Base-by-base conservation (phyloP, 805 yeast species). In the Nakazawaea wyomingensis region DNA sequence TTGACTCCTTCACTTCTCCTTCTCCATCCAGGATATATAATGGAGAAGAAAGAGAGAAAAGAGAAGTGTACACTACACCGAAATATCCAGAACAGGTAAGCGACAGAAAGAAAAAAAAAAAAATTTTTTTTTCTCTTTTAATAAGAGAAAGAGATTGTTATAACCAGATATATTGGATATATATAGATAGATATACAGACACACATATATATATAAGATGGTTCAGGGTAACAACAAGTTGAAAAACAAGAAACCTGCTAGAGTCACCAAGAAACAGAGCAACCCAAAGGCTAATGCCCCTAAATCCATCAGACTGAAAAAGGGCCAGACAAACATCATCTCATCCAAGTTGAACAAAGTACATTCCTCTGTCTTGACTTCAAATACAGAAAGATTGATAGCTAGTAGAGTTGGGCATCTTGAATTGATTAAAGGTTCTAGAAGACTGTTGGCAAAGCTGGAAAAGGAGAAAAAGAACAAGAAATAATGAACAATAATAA, bases 401-500 rank as follows among this genome's bases (percentile, higher is more conserved):
- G 82, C 97, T 2, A 73, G 95, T 44, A 76, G 91, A 60, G 97
- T 91, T 6, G 99, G 99, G 20, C 98, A 91, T 62, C 72, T 91
- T 54, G 99, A 91, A 65, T 60, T 91, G 31, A 68, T 91, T 50
- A 89, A 86, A 62, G 99, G 99, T 13, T 81, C 93, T 6, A 80
- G 97, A 69, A 78, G 95, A 65, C 78, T 85, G 54, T 46, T 86
- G 14, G 96, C 87, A 58, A 85, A 76, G 58, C 68, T 61, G 14
- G 76, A 69, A 50, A 78, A 76, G 60, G 56, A 54, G 37, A 8
- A n/a, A 65, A 71, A 40, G 43, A 50, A 48, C 43, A 37, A 48
- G 49, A 47, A 46, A 32, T 11, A 24, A 24, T n/a, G n/a, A n/a
- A n/a, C n/a, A n/a, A n/a, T n/a, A n/a, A n/a, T n/a, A n/a, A n/a